Evolutionary conservation across 306 rosid species (phyloP).

Genomic region (Sindora glabra): DNA sequence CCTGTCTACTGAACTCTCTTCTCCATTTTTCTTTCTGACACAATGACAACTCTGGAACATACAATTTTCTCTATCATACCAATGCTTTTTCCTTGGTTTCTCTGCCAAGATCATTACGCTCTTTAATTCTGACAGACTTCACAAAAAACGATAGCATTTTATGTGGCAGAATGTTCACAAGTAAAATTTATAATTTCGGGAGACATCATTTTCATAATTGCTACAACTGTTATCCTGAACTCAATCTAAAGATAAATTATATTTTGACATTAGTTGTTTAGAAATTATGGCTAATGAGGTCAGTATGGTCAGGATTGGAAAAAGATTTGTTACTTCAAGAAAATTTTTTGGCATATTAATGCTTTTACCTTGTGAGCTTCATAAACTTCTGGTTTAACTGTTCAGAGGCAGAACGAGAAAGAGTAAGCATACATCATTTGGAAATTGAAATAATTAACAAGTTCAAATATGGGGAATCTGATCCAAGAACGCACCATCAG

Average conservation of each 20-base stretch:
- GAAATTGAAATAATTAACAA: background rate
- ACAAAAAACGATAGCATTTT: background rate
- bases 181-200: background rate
- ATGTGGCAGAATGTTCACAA: background rate
- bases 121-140: background rate
- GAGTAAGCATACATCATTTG: slow-evolving; percentile 12
- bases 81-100: too few species aligned
- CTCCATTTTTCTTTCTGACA: too few species aligned
- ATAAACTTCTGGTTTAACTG: slow-evolving; percentile 68
- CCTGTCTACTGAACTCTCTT: too few species aligned
- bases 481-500: slow-evolving; percentile 58
- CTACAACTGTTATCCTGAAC: background rate
- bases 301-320: slow-evolving; percentile 1
- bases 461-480: slow-evolving; percentile 20
- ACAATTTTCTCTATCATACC: too few species aligned
- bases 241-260: background rate
- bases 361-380: slow-evolving; percentile 73
- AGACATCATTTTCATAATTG: too few species aligned
- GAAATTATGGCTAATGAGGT: background rate
- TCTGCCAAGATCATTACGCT: too few species aligned
- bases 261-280: too few species aligned
- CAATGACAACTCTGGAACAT: too few species aligned
- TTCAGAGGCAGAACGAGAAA: slow-evolving; percentile 18
- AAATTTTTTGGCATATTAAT: slow-evolving; percentile 3
- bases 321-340: background rate